These are phyloP conservation scores for Neurospora tetrasperma DNA, from an alignment of 495 filamentous ascomycete genomes.

Conservation along the genomic window DNA sequence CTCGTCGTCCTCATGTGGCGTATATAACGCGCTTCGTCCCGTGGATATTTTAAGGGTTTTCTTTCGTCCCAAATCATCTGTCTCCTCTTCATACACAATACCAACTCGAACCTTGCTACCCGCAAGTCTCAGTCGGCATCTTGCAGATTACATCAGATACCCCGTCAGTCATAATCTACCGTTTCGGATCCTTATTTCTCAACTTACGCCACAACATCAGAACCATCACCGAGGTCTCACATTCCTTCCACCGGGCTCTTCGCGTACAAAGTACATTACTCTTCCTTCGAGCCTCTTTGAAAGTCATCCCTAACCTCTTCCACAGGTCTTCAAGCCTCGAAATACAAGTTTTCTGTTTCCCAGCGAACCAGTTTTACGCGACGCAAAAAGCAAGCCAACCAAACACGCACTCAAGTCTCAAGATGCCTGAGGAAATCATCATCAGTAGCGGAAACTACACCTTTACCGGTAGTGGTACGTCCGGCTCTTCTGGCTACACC, in stretches of 20 bases:
- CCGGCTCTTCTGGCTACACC: background rate
- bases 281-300: background rate
- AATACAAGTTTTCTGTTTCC: background rate
- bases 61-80: background rate
- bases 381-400: background rate
- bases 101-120: background rate
- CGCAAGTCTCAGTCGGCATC: slow-evolving; percentile 1
- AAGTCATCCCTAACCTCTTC: background rate
- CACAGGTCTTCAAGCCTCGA: background rate
- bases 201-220: background rate
- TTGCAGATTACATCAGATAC: background rate
- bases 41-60: background rate
- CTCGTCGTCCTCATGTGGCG: background rate
- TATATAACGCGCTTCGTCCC: background rate
- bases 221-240: background rate
- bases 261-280: background rate
- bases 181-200: background rate
- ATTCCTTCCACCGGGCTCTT: background rate
- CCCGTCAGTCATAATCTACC: background rate
- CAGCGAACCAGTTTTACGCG: background rate
- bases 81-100: background rate
- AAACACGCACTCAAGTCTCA: background rate
- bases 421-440: background rate
- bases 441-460: background rate
- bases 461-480: background rate